Evolutionary conservation across 441 rosid genomes (phyloP).

Genomic region (Codiaeum variegatum): DNA sequence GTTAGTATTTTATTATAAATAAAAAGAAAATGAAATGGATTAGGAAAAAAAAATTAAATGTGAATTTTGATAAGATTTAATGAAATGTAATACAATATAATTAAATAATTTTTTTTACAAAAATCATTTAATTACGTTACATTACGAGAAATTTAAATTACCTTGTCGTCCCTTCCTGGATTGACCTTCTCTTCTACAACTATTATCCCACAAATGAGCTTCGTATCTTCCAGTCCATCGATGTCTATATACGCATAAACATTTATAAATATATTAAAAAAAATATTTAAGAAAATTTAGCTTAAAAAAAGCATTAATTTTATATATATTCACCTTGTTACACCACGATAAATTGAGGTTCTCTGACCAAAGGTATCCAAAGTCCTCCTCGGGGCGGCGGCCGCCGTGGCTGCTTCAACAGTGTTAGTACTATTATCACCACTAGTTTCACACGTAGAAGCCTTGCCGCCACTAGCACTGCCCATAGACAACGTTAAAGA

Average conservation of each 20-base stretch:
- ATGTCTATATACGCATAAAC: conserved; percentile 49
- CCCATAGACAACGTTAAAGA: conserved; percentile 89
- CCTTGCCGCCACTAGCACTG: conserved; percentile 59
- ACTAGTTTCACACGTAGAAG: conserved; percentile 51
- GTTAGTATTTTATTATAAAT: conserved; percentile 14
- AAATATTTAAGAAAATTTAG: no score
- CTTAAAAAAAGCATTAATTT: background rate
- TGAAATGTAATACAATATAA: no score
- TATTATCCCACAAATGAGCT: conserved; percentile 99
- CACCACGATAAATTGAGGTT: conserved; percentile 95
- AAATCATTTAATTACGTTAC: no score
- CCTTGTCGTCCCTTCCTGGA: conserved; percentile 99
- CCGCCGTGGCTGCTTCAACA: conserved; percentile 53
- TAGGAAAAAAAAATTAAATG: no score
- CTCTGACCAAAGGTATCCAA: conserved; percentile 92
- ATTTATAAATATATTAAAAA: no score
- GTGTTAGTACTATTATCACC: conserved; percentile 43
- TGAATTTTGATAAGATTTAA: no score
- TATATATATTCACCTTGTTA: conserved; percentile 53
- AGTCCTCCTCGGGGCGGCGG: conserved; percentile 53
- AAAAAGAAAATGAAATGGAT: background rate
- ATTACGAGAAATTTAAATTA: no score
- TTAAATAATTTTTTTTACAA: no score
- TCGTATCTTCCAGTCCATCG: conserved; percentile 98
- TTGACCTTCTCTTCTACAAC: conserved; percentile 98